Evolutionary conservation across 306 rosid species (phyloP).

Genomic region (Fagus crenata): DNA sequence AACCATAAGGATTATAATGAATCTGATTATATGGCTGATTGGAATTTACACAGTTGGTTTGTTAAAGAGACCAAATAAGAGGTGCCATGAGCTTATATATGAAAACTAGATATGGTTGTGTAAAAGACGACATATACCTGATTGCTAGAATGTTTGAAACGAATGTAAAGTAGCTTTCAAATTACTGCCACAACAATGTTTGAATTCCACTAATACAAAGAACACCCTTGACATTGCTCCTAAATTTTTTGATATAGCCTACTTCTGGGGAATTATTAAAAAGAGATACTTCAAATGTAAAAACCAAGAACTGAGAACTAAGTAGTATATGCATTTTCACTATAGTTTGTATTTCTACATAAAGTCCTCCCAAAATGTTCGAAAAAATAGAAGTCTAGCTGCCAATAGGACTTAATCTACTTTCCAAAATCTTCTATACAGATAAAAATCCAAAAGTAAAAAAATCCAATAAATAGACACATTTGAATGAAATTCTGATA

Average conservation of each 20-base stretch:
- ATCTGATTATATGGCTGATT: background rate
- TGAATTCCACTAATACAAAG: background rate
- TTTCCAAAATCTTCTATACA: background rate
- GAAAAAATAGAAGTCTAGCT: background rate
- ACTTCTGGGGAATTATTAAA: background rate
- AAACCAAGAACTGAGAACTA: background rate
- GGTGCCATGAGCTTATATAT: background rate
- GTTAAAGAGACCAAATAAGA: slow-evolving; percentile 10
- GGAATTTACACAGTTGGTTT: background rate
- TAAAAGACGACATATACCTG: background rate
- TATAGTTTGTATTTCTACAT: background rate
- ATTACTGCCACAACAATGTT: background rate
- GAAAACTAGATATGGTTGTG: background rate
- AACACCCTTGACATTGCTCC: background rate
- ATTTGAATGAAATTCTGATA: background rate
- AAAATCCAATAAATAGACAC: background rate
- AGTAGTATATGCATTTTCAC: background rate
- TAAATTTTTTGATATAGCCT: background rate
- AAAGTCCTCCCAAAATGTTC: background rate
- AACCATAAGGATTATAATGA: background rate
- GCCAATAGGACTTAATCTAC: background rate
- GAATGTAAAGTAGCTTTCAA: background rate
- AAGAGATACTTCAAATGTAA: background rate
- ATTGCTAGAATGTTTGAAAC: slow-evolving; percentile 12
- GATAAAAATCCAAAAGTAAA: background rate